Conservation (phyloP, 2,329 filamentous ascomycete genomes). For the Drechslerella stenobrocha region DNA sequence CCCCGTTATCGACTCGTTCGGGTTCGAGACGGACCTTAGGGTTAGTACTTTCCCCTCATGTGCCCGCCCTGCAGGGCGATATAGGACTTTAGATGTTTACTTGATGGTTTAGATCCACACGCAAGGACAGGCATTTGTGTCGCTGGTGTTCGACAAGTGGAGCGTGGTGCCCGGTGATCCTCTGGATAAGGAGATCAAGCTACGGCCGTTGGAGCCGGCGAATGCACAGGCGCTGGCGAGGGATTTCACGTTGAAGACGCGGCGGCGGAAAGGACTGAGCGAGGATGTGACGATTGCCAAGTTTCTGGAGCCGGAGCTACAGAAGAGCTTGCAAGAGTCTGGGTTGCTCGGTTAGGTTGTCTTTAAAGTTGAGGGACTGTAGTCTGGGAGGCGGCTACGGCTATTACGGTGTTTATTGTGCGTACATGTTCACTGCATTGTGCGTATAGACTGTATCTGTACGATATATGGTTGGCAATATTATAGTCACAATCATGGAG, state of each 20-base stretch:
- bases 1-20: constrained; percentile 95
- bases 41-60: no score
- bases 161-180: constrained; percentile 94
- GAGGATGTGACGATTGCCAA: constrained; percentile 70
- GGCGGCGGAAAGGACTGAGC: constrained; percentile 43
- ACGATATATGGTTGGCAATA: no score
- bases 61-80: no score
- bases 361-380: neutral
- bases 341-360: constrained; percentile 35
- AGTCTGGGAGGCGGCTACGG: no score
- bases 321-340: constrained; percentile 55
- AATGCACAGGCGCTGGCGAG: constrained; percentile 84
- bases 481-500: no score
- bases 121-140: constrained; percentile 86
- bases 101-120: constrained; percentile 70
- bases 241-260: constrained; percentile 70
- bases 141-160: constrained; percentile 93
- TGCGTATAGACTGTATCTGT: no score
- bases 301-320: constrained; percentile 93
- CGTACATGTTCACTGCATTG: no score
- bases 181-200: constrained; percentile 79
- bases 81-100: constrained; percentile 2
- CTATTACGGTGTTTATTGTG: no score
- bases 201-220: constrained; percentile 84
- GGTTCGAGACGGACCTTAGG: constrained; percentile 94